These are phyloP conservation scores for Bruguiera gymnorhiza DNA, from an alignment of 345 rosid genomes.

Conservation along the genomic window DNA sequence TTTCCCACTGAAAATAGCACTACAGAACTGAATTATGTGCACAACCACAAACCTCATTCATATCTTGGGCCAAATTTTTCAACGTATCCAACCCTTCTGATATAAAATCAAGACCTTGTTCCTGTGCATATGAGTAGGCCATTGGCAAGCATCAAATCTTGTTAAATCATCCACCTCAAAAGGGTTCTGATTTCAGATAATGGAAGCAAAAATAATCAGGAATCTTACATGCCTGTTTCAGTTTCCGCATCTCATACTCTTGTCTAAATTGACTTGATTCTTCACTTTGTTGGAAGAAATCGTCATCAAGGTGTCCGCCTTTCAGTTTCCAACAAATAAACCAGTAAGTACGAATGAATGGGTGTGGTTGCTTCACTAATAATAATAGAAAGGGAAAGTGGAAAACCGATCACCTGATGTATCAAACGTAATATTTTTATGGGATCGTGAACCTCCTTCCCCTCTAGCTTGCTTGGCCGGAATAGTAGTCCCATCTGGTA, in stretches of 20 bases:
- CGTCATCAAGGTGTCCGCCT: slow-evolving; percentile 53
- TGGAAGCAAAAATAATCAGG: slow-evolving; percentile 8
- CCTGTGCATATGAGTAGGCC: not conserved
- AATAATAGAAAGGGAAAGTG: slow-evolving; percentile 7
- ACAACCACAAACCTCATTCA: slow-evolving; percentile 65
- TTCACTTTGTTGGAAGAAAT: slow-evolving; percentile 56
- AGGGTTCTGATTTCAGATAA: too few relatives aligned
- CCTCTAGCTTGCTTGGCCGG: slow-evolving; percentile 45
- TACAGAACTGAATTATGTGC: not conserved
- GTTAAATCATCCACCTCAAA: too few relatives aligned
- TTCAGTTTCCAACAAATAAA: slow-evolving; percentile 12
- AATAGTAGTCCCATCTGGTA: slow-evolving; percentile 54
- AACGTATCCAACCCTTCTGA: slow-evolving; percentile 46
- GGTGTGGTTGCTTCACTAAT: not conserved
- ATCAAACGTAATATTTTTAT: slow-evolving; percentile 64
- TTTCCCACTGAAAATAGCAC: slow-evolving; percentile 3
- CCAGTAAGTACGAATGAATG: not conserved
- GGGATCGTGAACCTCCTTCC: slow-evolving; percentile 57
- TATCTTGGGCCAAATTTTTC: slow-evolving; percentile 51
- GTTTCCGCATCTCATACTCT: slow-evolving; percentile 70
- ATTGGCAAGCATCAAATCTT: too few relatives aligned
- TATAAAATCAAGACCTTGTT: slow-evolving; percentile 50
- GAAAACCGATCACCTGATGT: slow-evolving; percentile 42
- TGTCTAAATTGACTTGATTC: slow-evolving; percentile 67
- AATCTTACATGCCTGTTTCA: slow-evolving; percentile 71